These are phyloP conservation scores for Psilocybe cubensis DNA, from an alignment of 768 basidiomycete species.

Conservation along the genomic window DNA sequence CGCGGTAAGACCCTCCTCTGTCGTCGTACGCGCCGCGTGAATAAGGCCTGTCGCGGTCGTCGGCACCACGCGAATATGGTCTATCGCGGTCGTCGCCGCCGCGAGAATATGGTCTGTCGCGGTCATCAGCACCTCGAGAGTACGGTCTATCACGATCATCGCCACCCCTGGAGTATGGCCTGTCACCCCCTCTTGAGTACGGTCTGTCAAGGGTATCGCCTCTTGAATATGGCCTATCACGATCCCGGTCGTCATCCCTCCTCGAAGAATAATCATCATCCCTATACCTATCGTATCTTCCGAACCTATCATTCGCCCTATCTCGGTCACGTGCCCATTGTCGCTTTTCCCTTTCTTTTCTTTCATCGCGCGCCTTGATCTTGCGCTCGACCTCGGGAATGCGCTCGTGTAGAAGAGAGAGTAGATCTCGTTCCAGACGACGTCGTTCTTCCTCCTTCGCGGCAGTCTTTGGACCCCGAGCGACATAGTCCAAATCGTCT, in stretches of 20 bases:
- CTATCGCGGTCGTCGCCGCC: slow-evolving; percentile 23
- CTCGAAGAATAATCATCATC: slow-evolving; percentile 39
- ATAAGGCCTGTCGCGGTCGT: slow-evolving; percentile 33
- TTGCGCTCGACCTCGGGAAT: slow-evolving; percentile 89
- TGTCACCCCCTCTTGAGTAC: slow-evolving; percentile 22
- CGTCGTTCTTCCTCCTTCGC: slow-evolving; percentile 87
- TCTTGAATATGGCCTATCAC: slow-evolving; percentile 37
- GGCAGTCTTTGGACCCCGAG: slow-evolving; percentile 69
- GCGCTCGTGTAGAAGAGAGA: slow-evolving; percentile 86
- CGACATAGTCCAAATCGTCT: slow-evolving; percentile 89
- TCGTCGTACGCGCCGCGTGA: slow-evolving; percentile 33
- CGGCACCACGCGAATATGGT: slow-evolving; percentile 27
- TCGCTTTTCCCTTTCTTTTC: slow-evolving; percentile 76
- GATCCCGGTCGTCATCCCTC: slow-evolving; percentile 52
- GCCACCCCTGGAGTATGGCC: no score
- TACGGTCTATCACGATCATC: slow-evolving; percentile 50
- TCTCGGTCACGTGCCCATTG: slow-evolving; percentile 83
- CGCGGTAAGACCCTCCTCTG: slow-evolving; percentile 32
- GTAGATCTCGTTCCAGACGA: slow-evolving; percentile 84
- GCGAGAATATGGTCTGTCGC: slow-evolving; percentile 19
- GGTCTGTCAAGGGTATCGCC: slow-evolving; percentile 22
- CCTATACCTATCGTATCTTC: slow-evolving; percentile 61
- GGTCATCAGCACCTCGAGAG: slow-evolving; percentile 23
- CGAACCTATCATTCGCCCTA: slow-evolving; percentile 79
- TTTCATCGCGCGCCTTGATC: slow-evolving; percentile 77